These are phyloP conservation scores for Westerdykella aurantiaca DNA, from an alignment of 2,329 filamentous ascomycete genomes.

Conservation along the genomic window DNA sequence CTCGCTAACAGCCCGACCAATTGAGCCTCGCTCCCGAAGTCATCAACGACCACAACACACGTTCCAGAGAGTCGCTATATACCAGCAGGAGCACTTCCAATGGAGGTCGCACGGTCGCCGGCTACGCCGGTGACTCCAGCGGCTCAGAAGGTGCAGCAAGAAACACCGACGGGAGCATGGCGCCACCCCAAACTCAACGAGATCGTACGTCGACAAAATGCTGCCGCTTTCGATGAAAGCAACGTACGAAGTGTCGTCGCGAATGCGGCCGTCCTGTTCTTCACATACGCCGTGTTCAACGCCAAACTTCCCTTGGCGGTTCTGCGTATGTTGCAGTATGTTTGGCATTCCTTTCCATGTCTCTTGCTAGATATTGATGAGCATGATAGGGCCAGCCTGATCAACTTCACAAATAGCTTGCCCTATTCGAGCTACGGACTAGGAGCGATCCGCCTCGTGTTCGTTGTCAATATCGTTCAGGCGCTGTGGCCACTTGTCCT, in stretches of 20 bases:
- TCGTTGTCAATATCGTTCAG: slow-evolving; percentile 57
- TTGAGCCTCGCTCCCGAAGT: too few species aligned
- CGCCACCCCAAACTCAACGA: slow-evolving; percentile 83
- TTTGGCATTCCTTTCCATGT: neutral
- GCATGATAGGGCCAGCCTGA: slow-evolving; percentile 23
- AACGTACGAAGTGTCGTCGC: slow-evolving; percentile 66
- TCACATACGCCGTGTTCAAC: slow-evolving; percentile 17
- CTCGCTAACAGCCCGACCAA: neutral
- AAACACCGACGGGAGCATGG: slow-evolving; percentile 66
- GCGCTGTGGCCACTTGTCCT: slow-evolving; percentile 69
- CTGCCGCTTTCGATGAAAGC: slow-evolving; percentile 69
- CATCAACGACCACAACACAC: neutral
- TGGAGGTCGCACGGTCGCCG: slow-evolving; percentile 10
- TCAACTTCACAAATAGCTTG: slow-evolving; percentile 31
- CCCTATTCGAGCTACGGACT: slow-evolving; percentile 38
- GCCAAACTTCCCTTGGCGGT: neutral
- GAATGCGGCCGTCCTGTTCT: slow-evolving; percentile 53
- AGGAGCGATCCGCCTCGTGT: slow-evolving; percentile 49
- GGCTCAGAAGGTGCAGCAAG: slow-evolving; percentile 17
- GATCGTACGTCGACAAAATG: slow-evolving; percentile 74
- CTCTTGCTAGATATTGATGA: neutral
- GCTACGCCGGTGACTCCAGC: slow-evolving; percentile 16
- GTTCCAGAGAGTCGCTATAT: neutral
- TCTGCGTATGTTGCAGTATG: neutral
- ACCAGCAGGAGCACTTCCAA: neutral